These are phyloP conservation scores for Phytophthora rubi DNA, from an alignment of 352 stramenopile species.

Conservation along the genomic window DNA sequence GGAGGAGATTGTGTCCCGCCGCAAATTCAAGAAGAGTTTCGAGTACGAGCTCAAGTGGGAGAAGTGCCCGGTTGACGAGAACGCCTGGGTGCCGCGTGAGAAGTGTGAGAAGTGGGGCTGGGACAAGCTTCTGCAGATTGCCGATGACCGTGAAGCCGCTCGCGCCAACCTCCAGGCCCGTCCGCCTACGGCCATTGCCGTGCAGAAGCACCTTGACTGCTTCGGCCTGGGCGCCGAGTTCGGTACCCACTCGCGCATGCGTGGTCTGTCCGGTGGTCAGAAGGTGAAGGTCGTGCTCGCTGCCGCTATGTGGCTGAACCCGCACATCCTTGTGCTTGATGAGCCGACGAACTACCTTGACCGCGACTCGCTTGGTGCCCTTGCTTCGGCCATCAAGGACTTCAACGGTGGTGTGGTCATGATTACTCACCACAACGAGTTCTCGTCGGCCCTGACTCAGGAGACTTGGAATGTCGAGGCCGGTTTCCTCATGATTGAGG, in stretches of 20 bases:
- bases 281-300: constrained; percentile 99
- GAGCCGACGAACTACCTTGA: constrained; percentile 97
- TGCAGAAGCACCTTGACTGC: constrained; percentile 97
- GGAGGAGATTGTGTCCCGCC: constrained; percentile 92
- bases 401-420: constrained; percentile 98
- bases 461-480: constrained; percentile 95
- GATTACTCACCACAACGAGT: constrained; percentile 98
- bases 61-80: constrained; percentile 94
- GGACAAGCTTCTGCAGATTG: constrained; percentile 97
- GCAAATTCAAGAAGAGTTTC: constrained; percentile 95
- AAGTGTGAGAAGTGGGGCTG: constrained; percentile 98
- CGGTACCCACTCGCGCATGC: constrained; percentile 98
- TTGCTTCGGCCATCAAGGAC: constrained; percentile 95
- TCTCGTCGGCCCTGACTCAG: constrained; percentile 93
- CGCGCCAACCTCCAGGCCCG: constrained; percentile 93
- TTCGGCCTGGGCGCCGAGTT: constrained; percentile 97
- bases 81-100: constrained; percentile 94
- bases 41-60: constrained; percentile 98
- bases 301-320: constrained; percentile 97
- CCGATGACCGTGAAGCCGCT: constrained; percentile 95
- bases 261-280: constrained; percentile 97
- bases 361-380: constrained; percentile 95
- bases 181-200: constrained; percentile 94
- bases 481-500: constrained; percentile 88
- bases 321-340: constrained; percentile 95